These are phyloP conservation scores for Ophiostoma sp. DNA, from an alignment of 2,329 filamentous ascomycete species.

Conservation along the genomic window DNA sequence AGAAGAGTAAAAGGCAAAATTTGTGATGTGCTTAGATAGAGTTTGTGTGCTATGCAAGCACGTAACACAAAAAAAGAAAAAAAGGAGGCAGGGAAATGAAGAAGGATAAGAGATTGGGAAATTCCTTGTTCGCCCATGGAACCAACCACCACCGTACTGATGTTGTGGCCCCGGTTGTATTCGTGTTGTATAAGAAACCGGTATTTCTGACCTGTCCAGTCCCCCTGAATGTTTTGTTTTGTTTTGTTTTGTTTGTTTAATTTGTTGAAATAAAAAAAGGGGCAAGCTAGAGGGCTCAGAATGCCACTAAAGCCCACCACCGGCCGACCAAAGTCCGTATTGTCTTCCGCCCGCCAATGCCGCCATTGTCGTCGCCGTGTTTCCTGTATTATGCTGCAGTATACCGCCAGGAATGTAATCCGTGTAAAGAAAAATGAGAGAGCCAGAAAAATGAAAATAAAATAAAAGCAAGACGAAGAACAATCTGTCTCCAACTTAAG, in stretches of 20 bases:
- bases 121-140: not conserved
- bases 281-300: not conserved
- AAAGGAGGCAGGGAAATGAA: not conserved
- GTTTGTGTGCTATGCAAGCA: not conserved
- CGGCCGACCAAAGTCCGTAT: not conserved
- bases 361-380: conserved; percentile 1
- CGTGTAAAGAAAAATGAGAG: not conserved
- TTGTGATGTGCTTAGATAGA: not conserved
- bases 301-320: not conserved
- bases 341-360: not conserved
- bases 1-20: not conserved
- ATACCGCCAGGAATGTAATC: not conserved
- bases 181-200: no score
- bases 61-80: not conserved
- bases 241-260: not conserved
- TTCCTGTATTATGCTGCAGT: not conserved
- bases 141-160: not conserved
- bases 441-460: not conserved
- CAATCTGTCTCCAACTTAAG: not conserved
- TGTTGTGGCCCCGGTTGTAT: no score
- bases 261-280: not conserved
- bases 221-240: not conserved
- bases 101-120: no score
- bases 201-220: not conserved
- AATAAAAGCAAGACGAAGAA: no score